These are phyloP conservation scores for Pholiota molesta DNA, from an alignment of 768 basidiomycete genomes.

Conservation along the genomic window DNA sequence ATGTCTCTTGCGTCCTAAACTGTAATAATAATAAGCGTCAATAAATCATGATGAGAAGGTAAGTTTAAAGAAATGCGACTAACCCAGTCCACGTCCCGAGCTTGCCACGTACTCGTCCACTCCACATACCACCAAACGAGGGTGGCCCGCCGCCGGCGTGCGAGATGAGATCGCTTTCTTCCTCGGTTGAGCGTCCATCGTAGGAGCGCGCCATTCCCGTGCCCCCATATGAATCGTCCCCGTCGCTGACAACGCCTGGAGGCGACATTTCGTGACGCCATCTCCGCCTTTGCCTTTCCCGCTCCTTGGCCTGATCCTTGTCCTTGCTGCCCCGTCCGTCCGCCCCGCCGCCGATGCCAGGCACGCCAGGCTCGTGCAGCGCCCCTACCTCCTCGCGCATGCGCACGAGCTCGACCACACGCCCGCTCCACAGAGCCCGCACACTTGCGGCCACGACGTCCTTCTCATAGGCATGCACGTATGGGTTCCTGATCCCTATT, in stretches of 20 bases:
- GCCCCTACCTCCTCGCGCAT: conserved; percentile 39
- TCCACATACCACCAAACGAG: conserved; percentile 42
- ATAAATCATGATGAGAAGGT: not conserved
- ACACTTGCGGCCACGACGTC: conserved; percentile 39
- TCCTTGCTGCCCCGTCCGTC: not conserved
- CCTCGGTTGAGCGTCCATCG: conserved; percentile 44
- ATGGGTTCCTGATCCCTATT: conserved; percentile 21
- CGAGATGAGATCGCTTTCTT: conserved; percentile 42
- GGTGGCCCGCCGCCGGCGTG: conserved; percentile 8
- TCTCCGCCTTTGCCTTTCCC: conserved; percentile 21
- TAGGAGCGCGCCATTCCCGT: conserved; percentile 18
- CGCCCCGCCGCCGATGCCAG: not conserved
- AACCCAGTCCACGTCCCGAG: conserved; percentile 45
- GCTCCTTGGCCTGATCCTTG: conserved; percentile 14
- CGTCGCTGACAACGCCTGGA: conserved; percentile 39
- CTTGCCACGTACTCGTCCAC: conserved; percentile 44
- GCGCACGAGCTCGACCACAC: conserved; percentile 36
- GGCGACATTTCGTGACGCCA: conserved; percentile 26
- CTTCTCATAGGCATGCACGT: conserved; percentile 34
- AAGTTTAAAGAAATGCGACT: not conserved
- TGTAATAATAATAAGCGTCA: not conserved
- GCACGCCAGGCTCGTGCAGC: conserved; percentile 3
- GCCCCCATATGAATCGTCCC: conserved; percentile 31
- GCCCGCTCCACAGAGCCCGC: conserved; percentile 48
- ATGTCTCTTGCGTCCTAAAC: conserved; percentile 27